phyloP scores from a whole-genome alignment of 2,329 filamentous ascomycete genomes.

The Fonsecaea erecta region DNA sequence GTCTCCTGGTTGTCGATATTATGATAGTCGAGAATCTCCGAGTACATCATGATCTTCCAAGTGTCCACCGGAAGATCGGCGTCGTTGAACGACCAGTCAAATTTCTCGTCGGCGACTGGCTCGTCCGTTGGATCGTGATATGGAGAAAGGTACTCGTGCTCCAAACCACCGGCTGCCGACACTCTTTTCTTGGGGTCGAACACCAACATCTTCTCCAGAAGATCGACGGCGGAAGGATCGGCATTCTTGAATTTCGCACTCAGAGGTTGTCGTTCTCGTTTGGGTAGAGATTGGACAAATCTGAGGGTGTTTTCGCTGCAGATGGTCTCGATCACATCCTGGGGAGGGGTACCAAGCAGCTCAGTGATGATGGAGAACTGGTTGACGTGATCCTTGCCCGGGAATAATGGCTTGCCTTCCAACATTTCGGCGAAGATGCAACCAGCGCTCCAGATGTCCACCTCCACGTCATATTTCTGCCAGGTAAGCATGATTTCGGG shows the following conservation, averaged over 20 bases:
- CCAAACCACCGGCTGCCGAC: conserved; percentile 81
- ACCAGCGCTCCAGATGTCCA: conserved; percentile 98
- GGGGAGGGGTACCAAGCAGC: conserved; percentile 90
- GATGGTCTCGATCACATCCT: conserved; percentile 98
- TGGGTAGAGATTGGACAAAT: conserved; percentile 96
- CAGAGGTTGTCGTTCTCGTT: conserved; percentile 87
- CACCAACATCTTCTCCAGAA: conserved; percentile 95
- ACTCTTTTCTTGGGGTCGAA: conserved; percentile 98
- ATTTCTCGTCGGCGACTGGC: conserved; percentile 93
- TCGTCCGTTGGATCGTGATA: conserved; percentile 98
- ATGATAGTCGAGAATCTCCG: conserved; percentile 97
- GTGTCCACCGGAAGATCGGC: conserved; percentile 95
- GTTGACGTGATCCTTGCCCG: conserved; percentile 98
- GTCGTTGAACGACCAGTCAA: conserved; percentile 99
- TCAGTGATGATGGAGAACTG: conserved; percentile 99
- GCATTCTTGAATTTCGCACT: conserved; percentile 93
- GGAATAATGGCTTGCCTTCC: conserved; percentile 96
- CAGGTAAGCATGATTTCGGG: conserved; percentile 99
- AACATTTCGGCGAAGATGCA: conserved; percentile 99
- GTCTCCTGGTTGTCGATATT: conserved; percentile 69
- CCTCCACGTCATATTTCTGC: conserved; percentile 99
- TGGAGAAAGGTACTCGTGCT: conserved; percentile 89
- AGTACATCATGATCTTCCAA: conserved; percentile 99
- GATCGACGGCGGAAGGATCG: conserved; percentile 86
- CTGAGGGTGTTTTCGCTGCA: conserved; percentile 97